Evolutionary conservation across 345 rosid genomes (phyloP), one percentile per base, ranked within the genome.

Genomic region (Hibiscus trionum): DNA sequence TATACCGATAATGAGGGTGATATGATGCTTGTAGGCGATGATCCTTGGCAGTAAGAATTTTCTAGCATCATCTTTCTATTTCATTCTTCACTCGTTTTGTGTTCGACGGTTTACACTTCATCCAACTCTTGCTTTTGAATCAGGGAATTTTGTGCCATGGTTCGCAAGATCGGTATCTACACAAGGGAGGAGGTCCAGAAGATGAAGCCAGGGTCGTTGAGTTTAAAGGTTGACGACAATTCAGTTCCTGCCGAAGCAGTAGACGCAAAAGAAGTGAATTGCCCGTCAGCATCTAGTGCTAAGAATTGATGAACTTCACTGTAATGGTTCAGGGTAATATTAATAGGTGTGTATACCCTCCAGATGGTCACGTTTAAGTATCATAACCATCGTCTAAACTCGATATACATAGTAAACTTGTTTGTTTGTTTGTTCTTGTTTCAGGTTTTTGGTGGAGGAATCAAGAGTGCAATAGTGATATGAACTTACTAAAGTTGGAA

Each of bases 11-110:
- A 88, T 59, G 98, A 93, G 81, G 89, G 82, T 67, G 98, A 93
- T 72, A 90, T 91, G 85, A 91, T 93, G 97, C 93, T 88, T 68
- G 93, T 89, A 55, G 98, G 97, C 39, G 98, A 93, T 66, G 98
- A 93, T 80, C 98, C 98, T 14, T 93, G 97, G 98, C 88, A 80
- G 98, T 91, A 88, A 81, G 93, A 52, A 64, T 70, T 73, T 60
- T 37, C 65, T 39, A 7, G 2, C 29, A 14, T 33, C 5, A 6
- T 49, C 60, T 5, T 26, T 26, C 11, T 39, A 39, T 1, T 39
- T 61, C 5, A 12, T 33, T n/a, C 19, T 47, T 8, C 9, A 17
- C 5, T 11, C 2, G 10, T 42, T 15, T 64, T 2, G 17, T 17
- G 39, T 35, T 35, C 1, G 7, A 35, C 0, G 62, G 27, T 19